phyloP scores from a whole-genome alignment of 768 basidiomycete genomes.

The Kockovaella imperatae region DNA sequence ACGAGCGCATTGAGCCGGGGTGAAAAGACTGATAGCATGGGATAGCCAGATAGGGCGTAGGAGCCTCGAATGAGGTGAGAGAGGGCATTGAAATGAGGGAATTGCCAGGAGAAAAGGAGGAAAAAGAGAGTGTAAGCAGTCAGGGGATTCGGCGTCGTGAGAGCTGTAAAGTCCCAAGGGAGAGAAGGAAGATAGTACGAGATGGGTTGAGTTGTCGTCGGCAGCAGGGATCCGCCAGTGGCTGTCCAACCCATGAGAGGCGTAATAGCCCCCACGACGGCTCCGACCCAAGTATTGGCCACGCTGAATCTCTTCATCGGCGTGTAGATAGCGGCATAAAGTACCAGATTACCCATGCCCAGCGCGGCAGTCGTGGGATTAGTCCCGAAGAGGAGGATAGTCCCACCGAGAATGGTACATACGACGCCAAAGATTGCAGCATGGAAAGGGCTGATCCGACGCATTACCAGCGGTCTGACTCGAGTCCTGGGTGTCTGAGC shows the following conservation, averaged over 20 bases:
- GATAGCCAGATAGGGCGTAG: constrained; percentile 88
- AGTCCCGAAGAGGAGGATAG: constrained; percentile 68
- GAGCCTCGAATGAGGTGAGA: constrained; percentile 75
- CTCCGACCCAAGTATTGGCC: constrained; percentile 88
- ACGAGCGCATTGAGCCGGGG: constrained; percentile 77
- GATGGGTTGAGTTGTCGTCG: constrained; percentile 56
- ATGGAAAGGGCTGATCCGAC: constrained; percentile 76
- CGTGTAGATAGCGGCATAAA: constrained; percentile 90
- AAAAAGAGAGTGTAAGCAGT: constrained; percentile 71
- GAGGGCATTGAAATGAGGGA: constrained; percentile 95
- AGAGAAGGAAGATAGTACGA: too few species aligned
- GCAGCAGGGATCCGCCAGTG: constrained; percentile 69
- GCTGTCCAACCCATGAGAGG: constrained; percentile 99
- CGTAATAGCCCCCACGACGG: constrained; percentile 84
- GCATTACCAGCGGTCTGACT: constrained; percentile 72
- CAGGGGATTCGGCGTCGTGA: constrained; percentile 60
- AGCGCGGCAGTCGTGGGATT: constrained; percentile 79
- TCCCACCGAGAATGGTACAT: constrained; percentile 72
- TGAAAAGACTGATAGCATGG: constrained; percentile 77
- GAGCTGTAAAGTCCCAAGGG: constrained; percentile 50
- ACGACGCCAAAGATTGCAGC: constrained; percentile 67
- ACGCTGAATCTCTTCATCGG: constrained; percentile 76
- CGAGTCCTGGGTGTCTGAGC: constrained; percentile 93
- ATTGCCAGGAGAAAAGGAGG: constrained; percentile 93
- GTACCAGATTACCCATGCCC: constrained; percentile 71